Evolutionary conservation across 306 rosid genomes (phyloP), one percentile per base, ranked within the genome.

Genomic region (Vigna unguiculata): DNA sequence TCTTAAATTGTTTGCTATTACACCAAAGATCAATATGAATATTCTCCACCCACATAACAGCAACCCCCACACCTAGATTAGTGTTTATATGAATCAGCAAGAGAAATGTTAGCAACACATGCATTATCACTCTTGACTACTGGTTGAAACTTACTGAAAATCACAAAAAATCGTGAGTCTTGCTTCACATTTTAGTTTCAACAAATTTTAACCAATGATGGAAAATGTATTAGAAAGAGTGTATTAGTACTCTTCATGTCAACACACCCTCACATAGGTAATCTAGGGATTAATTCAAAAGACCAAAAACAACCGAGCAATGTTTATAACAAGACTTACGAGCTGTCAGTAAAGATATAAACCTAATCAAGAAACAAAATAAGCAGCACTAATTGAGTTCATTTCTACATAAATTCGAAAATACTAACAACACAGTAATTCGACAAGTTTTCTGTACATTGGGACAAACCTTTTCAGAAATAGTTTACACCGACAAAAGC

Each of bases 21-120:
- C 22, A 47, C 17, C 19, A 62, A 32, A 81, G 51, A 54, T 7
- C 61, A 64, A 55, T 25, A 3, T 25, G 25, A 25, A 64, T 24
- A 70, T 70, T 48, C 58, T 76, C 52, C 68, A 75, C 55, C 77
- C 59, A 68, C 59, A 36, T 41, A 21, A 43, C 54, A 34, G 34
- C 47, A 68, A 22, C 71, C 15, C 38, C 41, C 22, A 46, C 13
- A 52, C 30, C 30, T 47, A 1, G 65, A 34, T 46, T 41, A 6
- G 38, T 25, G 71, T 38, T 36, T 22, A 53, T 58, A 32, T 34
- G 38, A 5, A 25, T 36, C 28, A 69, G 21, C 32, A 54, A 22
- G 5, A 19, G 25, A 52, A 52, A 52, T 19, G 13, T 4, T 51
- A 51, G 12, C 57, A 51, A 17, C 24, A 51, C 1, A 51, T 0